Evolutionary conservation across 495 filamentous ascomycete species (phyloP).

Genomic region (Letharia columbiana): DNA sequence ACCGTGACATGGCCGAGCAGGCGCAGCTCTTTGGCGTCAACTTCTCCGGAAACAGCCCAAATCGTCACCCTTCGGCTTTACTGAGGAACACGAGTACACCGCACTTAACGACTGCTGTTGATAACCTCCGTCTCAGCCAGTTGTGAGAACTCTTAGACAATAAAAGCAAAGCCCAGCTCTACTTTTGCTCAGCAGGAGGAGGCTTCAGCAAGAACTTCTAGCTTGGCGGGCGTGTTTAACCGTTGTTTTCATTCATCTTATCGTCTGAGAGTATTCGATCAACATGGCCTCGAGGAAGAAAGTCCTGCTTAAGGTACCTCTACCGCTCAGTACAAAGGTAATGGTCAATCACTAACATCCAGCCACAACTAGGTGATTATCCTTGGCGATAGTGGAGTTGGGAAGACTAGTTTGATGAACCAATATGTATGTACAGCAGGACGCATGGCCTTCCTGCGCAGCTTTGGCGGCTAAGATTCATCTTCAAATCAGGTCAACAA

Average conservation of each 20-base stretch:
- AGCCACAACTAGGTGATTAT: constrained; percentile 71
- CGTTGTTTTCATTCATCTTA: neutral
- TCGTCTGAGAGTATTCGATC: neutral
- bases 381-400: constrained; percentile 94
- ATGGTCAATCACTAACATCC: neutral
- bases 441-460: neutral
- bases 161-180: neutral
- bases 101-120: neutral
- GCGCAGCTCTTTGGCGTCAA: neutral
- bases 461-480: neutral
- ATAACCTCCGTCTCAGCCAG: neutral
- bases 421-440: constrained; percentile 80
- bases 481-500: constrained; percentile 77
- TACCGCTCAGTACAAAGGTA: neutral
- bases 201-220: neutral
- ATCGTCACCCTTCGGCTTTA: too few relatives aligned
- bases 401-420: constrained; percentile 99
- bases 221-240: neutral
- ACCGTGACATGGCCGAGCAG: too few relatives aligned
- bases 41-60: neutral
- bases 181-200: neutral
- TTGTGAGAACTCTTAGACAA: neutral
- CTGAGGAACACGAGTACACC: neutral
- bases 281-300: constrained; percentile 92
- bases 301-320: constrained; percentile 82